Percentiles rank a stretch among this genome's conserved stretches.
phyloP scores from a whole-genome alignment of 129 eudicot species.

The Centella asiatica region DNA sequence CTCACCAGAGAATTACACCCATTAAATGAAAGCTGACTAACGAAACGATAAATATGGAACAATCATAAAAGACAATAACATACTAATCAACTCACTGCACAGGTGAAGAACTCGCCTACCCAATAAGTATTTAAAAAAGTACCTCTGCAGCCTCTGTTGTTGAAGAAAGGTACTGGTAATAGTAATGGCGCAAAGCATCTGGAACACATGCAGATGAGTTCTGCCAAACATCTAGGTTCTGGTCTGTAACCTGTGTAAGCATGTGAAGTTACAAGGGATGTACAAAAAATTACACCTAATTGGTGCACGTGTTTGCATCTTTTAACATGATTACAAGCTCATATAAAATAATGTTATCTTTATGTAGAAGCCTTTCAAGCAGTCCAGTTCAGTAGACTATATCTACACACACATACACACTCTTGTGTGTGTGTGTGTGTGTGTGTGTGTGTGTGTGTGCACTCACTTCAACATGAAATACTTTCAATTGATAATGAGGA shows the following conservation, averaged over 20 bases:
- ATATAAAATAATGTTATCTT: too few species aligned
- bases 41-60: background rate
- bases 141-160: constrained; percentile 97
- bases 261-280: constrained; percentile 9
- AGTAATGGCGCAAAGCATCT: constrained; percentile 95
- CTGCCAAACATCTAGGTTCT: constrained; percentile 79
- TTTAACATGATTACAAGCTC: background rate
- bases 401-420: too few species aligned
- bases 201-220: constrained; percentile 89
- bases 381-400: too few species aligned
- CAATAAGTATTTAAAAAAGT: constrained; percentile 23
- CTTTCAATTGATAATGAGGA: too few species aligned
- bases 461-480: too few species aligned
- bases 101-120: constrained; percentile 18
- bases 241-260: constrained; percentile 69
- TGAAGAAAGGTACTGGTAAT: constrained; percentile 88
- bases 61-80: too few species aligned
- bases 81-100: too few species aligned
- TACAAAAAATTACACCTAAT: background rate
- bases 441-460: too few species aligned
- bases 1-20: background rate
- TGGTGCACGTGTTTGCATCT: background rate
- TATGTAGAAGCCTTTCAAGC: too few species aligned
- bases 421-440: too few species aligned
- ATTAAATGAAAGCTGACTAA: background rate